Evolutionary conservation across 106 monocot genomes (phyloP).

Genomic region (Alisma plantagoaquatica): DNA sequence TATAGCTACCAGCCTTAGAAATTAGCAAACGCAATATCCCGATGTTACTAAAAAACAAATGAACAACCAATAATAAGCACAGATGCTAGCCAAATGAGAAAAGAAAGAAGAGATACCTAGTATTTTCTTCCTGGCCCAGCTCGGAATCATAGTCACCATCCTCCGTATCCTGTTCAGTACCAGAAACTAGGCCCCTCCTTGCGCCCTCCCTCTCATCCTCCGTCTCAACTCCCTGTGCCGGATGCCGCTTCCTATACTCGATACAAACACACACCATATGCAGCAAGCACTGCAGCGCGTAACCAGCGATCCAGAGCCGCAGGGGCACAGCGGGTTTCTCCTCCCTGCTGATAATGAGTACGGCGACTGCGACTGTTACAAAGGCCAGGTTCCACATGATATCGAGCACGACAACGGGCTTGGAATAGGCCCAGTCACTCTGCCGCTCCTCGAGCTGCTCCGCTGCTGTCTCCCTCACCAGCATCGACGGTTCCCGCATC

Average conservation of each 20-base stretch:
- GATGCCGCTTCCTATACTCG: slow-evolving; percentile 14
- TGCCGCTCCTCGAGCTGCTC: slow-evolving; percentile 26
- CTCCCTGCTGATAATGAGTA: slow-evolving; percentile 10
- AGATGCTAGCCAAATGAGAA: not conserved
- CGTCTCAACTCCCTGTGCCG: not conserved
- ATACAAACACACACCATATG: slow-evolving; percentile 19
- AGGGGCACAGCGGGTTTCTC: slow-evolving; percentile 19
- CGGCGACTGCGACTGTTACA: slow-evolving; percentile 9
- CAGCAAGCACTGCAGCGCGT: slow-evolving; percentile 19
- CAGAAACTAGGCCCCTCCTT: too few relatives aligned
- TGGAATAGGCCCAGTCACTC: slow-evolving; percentile 28
- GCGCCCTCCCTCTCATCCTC: not conserved
- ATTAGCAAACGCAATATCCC: too few relatives aligned
- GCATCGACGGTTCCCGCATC: slow-evolving; percentile 23
- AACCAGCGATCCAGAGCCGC: slow-evolving; percentile 21
- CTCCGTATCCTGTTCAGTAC: too few relatives aligned
- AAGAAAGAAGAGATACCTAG: too few relatives aligned
- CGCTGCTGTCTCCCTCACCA: slow-evolving; percentile 25
- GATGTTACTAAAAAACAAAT: too few relatives aligned
- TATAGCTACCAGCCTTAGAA: too few relatives aligned
- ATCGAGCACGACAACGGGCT: slow-evolving; percentile 23
- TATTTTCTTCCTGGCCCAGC: slow-evolving; percentile 5
- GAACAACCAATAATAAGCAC: not conserved
- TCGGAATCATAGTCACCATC: slow-evolving; percentile 3
- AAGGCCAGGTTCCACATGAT: slow-evolving; percentile 23